phyloP scores from a whole-genome alignment of 2,329 filamentous ascomycete genomes.

The Epichloe bromicola region DNA sequence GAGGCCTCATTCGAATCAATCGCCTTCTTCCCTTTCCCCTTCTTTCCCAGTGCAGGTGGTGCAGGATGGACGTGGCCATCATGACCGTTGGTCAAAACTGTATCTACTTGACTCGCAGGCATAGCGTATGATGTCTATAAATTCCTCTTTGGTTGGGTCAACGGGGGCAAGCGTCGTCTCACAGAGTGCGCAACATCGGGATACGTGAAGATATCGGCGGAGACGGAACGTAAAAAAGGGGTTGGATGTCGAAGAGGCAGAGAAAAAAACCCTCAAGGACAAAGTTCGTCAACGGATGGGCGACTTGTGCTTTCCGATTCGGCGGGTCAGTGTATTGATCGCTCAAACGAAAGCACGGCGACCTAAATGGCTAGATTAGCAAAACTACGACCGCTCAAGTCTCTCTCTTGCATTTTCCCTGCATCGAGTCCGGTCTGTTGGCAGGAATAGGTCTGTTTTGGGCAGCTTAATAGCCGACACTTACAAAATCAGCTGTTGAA shows the following conservation, averaged over 20 bases:
- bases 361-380: constrained; percentile 6
- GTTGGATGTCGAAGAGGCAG: not conserved
- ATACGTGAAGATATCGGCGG: not conserved
- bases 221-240: not conserved
- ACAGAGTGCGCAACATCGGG: constrained; percentile 3
- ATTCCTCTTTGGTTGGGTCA: constrained; percentile 5
- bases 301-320: not conserved
- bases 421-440: not conserved
- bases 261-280: not conserved
- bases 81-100: constrained; percentile 29
- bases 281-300: not conserved
- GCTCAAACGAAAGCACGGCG: not conserved
- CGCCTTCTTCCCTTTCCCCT: constrained; percentile 73
- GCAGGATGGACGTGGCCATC: constrained; percentile 24
- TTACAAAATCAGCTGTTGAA: not conserved
- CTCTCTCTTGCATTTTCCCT: not conserved
- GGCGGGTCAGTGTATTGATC: not conserved
- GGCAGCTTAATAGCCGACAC: not conserved
- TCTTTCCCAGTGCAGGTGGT: constrained; percentile 45
- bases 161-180: constrained; percentile 7
- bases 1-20: constrained; percentile 80
- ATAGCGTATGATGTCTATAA: constrained; percentile 17
- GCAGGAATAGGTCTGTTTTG: not conserved
- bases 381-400: not conserved
- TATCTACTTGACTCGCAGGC: constrained; percentile 28